Evolutionary conservation across 805 yeast genomes (phyloP), one percentile per base, ranked within the genome.

Genomic region (Teunomyces aglyptinius): DNA sequence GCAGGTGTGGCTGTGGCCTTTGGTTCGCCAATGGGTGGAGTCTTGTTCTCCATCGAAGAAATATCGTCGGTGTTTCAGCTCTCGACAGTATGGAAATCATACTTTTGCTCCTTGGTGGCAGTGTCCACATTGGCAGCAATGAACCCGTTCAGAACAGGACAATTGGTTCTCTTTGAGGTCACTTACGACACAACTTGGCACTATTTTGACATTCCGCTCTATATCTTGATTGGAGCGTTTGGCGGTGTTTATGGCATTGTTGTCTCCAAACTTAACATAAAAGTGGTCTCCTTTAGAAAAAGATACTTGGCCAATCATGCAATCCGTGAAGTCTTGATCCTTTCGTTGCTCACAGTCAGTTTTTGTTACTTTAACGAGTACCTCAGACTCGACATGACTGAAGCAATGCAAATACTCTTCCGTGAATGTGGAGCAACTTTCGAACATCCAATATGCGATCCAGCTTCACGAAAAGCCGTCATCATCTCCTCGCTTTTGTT

Each of bases 1-100:
- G 96, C 99, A 1, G 99, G 99, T 44, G 98, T 94, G 6, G 98
- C 98, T 0, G 98, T 94, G 6, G 99, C 98, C 0, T 94, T 94
- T 71, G 98, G 96, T 0, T 81, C 91, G 10, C 99, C 99, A 0
- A 89, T 92, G 71, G 96, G 96, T 20, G 99, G 99, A 12, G 98
- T 94, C 1, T 67, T 94, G 33, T 94, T 95, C 63, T 83, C 96
- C 10, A 78, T 94, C 49, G 99, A 94, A 62, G 99, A 94, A 56
- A 89, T 94, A 26, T 80, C 94, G 0, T 75, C 84, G 27, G 78
- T 79, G 34, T 85, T 89, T 61, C 86, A 82, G 53, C 69, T 90
- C 12, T 76, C 86, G 3, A 87, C 96, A 1, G 77, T 95, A 64
- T 89, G 96, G 95, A 86, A 89, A 57, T 81, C 94, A 1, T 94